Evolutionary conservation across 2,329 filamentous ascomycete genomes (phyloP).

Genomic region (Cordyceps cateniannulata): DNA sequence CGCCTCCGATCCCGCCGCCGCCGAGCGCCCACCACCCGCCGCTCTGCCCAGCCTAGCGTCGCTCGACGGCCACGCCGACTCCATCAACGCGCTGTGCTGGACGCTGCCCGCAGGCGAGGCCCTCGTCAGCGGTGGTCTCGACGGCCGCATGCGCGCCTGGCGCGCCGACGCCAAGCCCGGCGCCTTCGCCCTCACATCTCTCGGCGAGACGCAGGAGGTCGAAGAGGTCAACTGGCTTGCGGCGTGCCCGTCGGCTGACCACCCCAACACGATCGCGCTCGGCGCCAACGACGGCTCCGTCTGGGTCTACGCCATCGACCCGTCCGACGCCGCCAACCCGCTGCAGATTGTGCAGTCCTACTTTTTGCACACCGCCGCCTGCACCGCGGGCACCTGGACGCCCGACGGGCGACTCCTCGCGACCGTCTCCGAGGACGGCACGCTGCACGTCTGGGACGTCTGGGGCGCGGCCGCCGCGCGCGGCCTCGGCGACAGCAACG

Average conservation of each 20-base stretch:
- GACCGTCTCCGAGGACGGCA: conserved; percentile 83
- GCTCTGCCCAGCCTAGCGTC: conserved; percentile 61
- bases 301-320: conserved; percentile 89
- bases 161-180: conserved; percentile 39
- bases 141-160: conserved; percentile 74
- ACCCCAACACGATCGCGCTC: conserved; percentile 77
- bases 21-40: conserved; percentile 45
- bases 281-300: conserved; percentile 88
- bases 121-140: conserved; percentile 78
- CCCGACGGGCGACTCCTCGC: conserved; percentile 79
- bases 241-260: conserved; percentile 62
- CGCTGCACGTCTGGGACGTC: conserved; percentile 87
- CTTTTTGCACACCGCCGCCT: conserved; percentile 80
- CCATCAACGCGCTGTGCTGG: conserved; percentile 79
- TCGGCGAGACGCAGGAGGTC: conserved; percentile 80
- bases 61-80: conserved; percentile 87
- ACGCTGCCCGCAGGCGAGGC: conserved; percentile 78
- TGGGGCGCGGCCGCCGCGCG: conserved; percentile 68
- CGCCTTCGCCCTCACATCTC: conserved; percentile 48
- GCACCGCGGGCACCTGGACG: conserved; percentile 88
- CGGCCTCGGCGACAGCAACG: conserved; percentile 44
- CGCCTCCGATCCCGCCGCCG: conserved; percentile 56
- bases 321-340: conserved; percentile 49
- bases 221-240: conserved; percentile 91
- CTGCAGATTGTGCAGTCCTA: conserved; percentile 84